phyloP scores from a whole-genome alignment of 2,329 filamentous ascomycete species.

The Aquanectria penicillioides region DNA sequence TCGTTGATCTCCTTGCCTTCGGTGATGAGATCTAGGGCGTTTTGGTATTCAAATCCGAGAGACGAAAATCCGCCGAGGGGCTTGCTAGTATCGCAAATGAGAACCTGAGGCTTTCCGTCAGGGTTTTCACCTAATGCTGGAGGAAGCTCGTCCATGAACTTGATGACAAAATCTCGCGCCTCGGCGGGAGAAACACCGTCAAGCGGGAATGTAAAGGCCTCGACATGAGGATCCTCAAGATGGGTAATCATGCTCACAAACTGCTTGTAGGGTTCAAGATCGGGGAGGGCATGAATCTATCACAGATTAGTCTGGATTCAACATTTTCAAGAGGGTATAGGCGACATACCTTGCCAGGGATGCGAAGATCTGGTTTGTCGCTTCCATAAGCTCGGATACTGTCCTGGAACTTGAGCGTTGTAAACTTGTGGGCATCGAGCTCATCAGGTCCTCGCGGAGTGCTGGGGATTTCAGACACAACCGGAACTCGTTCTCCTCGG shows the following conservation, averaged over 20 bases:
- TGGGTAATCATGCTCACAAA: slow-evolving; percentile 81
- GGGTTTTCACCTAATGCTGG: slow-evolving; percentile 72
- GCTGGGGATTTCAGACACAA: slow-evolving; percentile 40
- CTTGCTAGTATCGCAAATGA: slow-evolving; percentile 77
- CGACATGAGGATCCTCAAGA: slow-evolving; percentile 74
- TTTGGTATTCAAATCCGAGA: slow-evolving; percentile 74
- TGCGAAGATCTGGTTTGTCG: slow-evolving; percentile 91
- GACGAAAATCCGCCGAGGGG: slow-evolving; percentile 81
- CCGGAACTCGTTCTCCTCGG: slow-evolving; percentile 47
- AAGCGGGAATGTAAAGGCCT: slow-evolving; percentile 76
- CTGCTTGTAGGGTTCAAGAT: slow-evolving; percentile 64
- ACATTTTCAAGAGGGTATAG: neutral
- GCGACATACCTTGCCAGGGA: slow-evolving; percentile 69
- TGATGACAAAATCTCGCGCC: slow-evolving; percentile 69
- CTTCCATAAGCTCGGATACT: slow-evolving; percentile 83
- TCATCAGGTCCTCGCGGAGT: slow-evolving; percentile 24
- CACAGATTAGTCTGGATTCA: slow-evolving; percentile 22
- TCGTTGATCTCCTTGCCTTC: slow-evolving; percentile 56
- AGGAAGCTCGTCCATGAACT: slow-evolving; percentile 75
- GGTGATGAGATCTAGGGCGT: slow-evolving; percentile 52
- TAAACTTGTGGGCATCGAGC: slow-evolving; percentile 45
- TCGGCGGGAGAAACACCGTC: slow-evolving; percentile 60
- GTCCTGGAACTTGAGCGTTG: slow-evolving; percentile 49
- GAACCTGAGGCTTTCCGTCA: slow-evolving; percentile 81
- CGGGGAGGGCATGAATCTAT: slow-evolving; percentile 72